phyloP scores from a whole-genome alignment of 1,284 basidiomycete species.

The Sporisorium sorghi region DNA sequence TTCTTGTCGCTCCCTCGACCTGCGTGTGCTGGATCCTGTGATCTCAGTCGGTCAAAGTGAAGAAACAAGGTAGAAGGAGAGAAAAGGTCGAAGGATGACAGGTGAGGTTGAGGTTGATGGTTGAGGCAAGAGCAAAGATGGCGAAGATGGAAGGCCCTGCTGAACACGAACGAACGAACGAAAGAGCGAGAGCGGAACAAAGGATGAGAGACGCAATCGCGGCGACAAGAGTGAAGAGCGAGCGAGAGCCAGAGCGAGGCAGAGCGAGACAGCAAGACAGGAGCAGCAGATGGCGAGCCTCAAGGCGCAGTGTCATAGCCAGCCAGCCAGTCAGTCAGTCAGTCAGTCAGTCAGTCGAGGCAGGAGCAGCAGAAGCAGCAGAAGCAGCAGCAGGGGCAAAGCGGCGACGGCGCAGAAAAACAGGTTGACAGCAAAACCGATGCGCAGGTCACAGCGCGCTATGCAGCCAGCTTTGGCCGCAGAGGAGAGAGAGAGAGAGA shows the following conservation, averaged over 20 bases:
- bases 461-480: constrained; percentile 2
- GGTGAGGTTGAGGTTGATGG: constrained; percentile 5
- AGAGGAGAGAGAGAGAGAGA: too few species aligned
- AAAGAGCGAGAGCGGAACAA: constrained; percentile 23
- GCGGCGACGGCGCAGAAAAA: neutral
- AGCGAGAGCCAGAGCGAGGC: neutral
- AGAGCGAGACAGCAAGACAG: constrained; percentile 5
- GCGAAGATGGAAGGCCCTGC: constrained; percentile 18
- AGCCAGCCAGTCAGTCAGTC: neutral
- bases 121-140: constrained; percentile 13
- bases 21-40: constrained; percentile 11
- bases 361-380: too few species aligned
- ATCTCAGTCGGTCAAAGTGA: constrained; percentile 9
- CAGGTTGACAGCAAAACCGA: constrained; percentile 11
- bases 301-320: neutral
- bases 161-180: constrained; percentile 14
- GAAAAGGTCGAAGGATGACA: constrained; percentile 10
- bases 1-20: constrained; percentile 11
- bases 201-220: constrained; percentile 6
- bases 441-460: constrained; percentile 8
- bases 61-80: neutral
- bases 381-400: constrained; percentile 4
- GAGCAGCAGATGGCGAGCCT: constrained; percentile 1
- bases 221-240: constrained; percentile 2
- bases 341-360: too few species aligned